A percentile compares a stretch with the other conserved stretches of the same genome.
Evolutionary conservation across 495 filamentous ascomycete genomes (phyloP).

Genomic region (Immersiella caudata): DNA sequence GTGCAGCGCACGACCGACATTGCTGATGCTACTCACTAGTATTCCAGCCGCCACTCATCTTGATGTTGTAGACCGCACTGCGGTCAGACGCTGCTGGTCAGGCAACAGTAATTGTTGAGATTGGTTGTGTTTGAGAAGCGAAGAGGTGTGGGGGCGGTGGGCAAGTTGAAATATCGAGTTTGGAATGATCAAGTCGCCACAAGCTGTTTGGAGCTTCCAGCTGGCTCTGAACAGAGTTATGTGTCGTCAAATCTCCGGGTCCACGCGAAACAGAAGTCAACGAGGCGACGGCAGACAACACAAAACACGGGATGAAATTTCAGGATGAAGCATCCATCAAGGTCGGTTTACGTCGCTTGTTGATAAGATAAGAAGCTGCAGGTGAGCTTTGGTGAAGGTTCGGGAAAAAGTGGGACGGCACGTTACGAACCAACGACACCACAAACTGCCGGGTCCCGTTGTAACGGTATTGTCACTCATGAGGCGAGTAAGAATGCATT

Average conservation of each 20-base stretch:
- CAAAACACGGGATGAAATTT: constrained; percentile 5
- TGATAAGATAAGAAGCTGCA: constrained; percentile 18
- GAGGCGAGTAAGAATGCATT: neutral
- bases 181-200: too few relatives aligned
- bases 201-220: too few relatives aligned
- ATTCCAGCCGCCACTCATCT: constrained; percentile 63
- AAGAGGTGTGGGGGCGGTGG: neutral
- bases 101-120: neutral
- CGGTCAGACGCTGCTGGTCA: neutral
- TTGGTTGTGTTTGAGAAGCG: neutral
- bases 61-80: constrained; percentile 21
- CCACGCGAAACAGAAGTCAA: neutral
- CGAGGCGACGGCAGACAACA: neutral
- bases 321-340: constrained; percentile 14
- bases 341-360: neutral
- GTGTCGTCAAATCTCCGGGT: neutral
- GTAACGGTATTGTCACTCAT: neutral
- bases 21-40: constrained; percentile 48
- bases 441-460: neutral
- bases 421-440: neutral
- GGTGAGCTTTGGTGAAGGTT: neutral
- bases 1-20: neutral
- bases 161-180: neutral
- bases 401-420: neutral
- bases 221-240: too few relatives aligned